Evolutionary conservation across 352 stramenopile species (phyloP), one percentile per base, ranked within the genome.

Genomic region (Pilasporangium apinafurcum): DNA sequence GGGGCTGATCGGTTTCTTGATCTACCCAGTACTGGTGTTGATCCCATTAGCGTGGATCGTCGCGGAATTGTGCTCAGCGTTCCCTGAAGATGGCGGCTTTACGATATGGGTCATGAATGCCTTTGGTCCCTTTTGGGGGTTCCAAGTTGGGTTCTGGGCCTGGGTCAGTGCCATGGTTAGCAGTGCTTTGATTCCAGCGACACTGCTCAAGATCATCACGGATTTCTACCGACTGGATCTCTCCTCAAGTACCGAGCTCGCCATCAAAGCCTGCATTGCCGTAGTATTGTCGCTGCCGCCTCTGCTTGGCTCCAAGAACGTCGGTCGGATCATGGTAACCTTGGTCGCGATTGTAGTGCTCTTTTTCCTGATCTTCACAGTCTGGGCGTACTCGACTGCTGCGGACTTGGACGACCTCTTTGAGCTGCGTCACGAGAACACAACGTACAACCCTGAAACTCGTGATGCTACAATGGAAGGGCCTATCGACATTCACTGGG

Each of bases 1-100:
- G 45, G 71, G 87, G 9, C 60, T 98, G 14, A 37, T 95, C 0
- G 81, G 81, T 6, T 84, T 95, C 44, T 9, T 87, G 7, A n/a
- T 97, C 8, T 77, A 96, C 34, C 81, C 86, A 2, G 58, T 97
- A 1, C 39, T 97, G 8, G 96, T 91, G 69, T 80, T 65, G 2
- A 46, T 96, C 16, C 88, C 88, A 8, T 92, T 96, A 56, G 84
- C 84, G 4, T 69, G 93, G 33, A 86, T 98, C 20, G 96, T 94
- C 5, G 85, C 90, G 10, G 88, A 97, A 62, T 64, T 98, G 12
- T 90, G 82, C 8, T 83, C 80, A 0, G 68, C 88, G 2, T 96
- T 96, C 53, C 87, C 85, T 1, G 87, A 97, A 33, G 62, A 78
- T 25, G 66, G 62, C 12, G 86, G 69, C 29, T 95, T 86, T 41